Evolutionary conservation across 2,329 filamentous ascomycete genomes (phyloP).

Genomic region (Dactylellina leptospora): DNA sequence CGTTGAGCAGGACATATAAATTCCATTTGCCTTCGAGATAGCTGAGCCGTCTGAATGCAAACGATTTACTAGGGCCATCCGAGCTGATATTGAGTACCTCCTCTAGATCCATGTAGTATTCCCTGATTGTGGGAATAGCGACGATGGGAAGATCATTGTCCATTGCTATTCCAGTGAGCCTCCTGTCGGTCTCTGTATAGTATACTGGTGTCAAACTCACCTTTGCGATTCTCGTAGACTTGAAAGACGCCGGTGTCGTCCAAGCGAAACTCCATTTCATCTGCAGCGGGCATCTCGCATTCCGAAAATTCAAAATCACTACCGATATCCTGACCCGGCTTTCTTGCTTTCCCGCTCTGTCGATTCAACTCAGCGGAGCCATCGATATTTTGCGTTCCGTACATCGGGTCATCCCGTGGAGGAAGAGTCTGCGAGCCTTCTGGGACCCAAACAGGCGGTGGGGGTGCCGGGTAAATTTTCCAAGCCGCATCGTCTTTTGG

Average conservation of each 20-base stretch:
- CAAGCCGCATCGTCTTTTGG: conserved; percentile 84
- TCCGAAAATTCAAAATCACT: conserved; percentile 89
- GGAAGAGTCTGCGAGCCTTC: conserved; percentile 65
- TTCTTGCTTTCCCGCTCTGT: conserved; percentile 63
- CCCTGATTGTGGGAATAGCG: conserved; percentile 86
- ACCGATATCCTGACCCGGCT: conserved; percentile 88
- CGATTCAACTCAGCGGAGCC: conserved; percentile 58
- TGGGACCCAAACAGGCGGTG: conserved; percentile 83
- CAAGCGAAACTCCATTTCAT: conserved; percentile 77
- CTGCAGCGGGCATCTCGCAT: conserved; percentile 73
- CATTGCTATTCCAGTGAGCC: conserved; percentile 54
- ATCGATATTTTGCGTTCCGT: conserved; percentile 57
- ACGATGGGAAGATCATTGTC: conserved; percentile 75
- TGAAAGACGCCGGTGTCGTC: conserved; percentile 91
- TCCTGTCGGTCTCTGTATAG: background rate
- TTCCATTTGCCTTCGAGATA: conserved; percentile 98
- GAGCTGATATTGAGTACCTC: conserved; percentile 86
- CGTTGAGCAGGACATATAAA: conserved; percentile 89
- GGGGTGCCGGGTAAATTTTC: conserved; percentile 89
- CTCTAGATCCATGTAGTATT: conserved; percentile 96
- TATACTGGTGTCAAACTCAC: conserved; percentile 59
- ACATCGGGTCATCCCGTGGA: conserved; percentile 57
- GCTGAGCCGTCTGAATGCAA: conserved; percentile 91
- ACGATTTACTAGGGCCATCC: conserved; percentile 95
- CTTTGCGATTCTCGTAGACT: conserved; percentile 77